phyloP scores from a whole-genome alignment of 345 rosid species.

The Euphorbia peplus region DNA sequence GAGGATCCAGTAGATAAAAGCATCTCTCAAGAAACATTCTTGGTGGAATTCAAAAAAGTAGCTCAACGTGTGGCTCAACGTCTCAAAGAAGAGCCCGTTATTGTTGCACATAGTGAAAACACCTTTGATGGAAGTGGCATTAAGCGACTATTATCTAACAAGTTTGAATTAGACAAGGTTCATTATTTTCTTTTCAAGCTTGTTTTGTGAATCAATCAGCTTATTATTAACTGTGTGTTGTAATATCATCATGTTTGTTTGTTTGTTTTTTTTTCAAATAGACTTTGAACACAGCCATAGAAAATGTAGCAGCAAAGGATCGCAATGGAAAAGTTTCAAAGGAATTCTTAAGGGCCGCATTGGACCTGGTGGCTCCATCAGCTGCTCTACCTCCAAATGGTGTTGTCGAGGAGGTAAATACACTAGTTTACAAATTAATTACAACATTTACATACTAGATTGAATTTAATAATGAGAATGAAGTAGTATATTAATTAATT shows the following conservation, averaged over 20 bases:
- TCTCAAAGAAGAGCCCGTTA: conserved; percentile 90
- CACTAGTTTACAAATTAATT: too few relatives aligned
- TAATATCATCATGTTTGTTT: too few relatives aligned
- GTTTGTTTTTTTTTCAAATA: conserved; percentile 31
- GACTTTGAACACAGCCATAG: conserved; percentile 54
- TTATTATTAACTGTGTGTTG: too few relatives aligned
- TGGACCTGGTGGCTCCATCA: conserved; percentile 67
- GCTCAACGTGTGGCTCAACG: conserved; percentile 59
- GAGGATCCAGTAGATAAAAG: conserved; percentile 39
- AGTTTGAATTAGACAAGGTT: conserved; percentile 88
- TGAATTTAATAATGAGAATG: neutral
- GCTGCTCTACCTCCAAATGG: conserved; percentile 87
- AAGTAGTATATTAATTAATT: neutral
- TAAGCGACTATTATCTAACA: conserved; percentile 64
- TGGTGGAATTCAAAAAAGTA: conserved; percentile 64
- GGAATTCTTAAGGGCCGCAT: conserved; percentile 55
- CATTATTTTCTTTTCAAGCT: neutral
- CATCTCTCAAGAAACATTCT: conserved; percentile 48
- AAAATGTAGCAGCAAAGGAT: conserved; percentile 66
- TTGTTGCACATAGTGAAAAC: conserved; percentile 87
- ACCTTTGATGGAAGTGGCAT: conserved; percentile 83
- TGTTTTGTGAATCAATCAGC: too few relatives aligned
- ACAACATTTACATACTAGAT: too few relatives aligned
- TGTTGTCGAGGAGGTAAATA: conserved; percentile 64
- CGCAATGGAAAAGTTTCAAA: conserved; percentile 60